Percentiles rank a stretch among this genome's conserved stretches.
Conservation (phyloP, 2,329 filamentous ascomycete species). For the Myriosclerotinia duriaeana region DNA sequence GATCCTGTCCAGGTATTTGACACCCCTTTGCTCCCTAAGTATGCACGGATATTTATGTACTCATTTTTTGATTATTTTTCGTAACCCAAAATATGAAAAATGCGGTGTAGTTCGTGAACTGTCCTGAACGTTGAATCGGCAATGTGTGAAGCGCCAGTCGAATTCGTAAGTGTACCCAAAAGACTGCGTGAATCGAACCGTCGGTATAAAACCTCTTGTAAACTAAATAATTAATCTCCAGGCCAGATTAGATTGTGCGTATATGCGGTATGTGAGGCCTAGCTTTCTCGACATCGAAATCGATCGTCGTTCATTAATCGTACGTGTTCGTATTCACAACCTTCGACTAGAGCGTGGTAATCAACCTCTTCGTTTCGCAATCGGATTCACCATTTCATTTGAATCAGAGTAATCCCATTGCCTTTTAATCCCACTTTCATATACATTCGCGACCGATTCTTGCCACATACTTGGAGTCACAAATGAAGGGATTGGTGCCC, state of each 20-base stretch:
- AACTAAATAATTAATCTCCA: constrained; percentile 5
- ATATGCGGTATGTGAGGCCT: background rate
- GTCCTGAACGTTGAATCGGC: background rate
- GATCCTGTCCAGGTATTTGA: background rate
- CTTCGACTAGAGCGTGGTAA: background rate
- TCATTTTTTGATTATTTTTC: background rate
- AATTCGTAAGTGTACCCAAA: background rate
- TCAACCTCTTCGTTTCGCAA: constrained; percentile 22
- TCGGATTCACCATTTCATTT: constrained; percentile 26
- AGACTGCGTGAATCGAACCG: background rate
- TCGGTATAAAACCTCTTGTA: background rate
- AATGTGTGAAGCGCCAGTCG: background rate
- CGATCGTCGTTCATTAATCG: constrained; percentile 4
- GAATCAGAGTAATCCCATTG: constrained; percentile 52
- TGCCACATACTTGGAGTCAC: constrained; percentile 74
- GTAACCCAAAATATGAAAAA: background rate
- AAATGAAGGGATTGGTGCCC: constrained; percentile 56
- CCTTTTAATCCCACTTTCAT: constrained; percentile 63
- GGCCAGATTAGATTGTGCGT: background rate
- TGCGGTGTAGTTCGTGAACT: background rate
- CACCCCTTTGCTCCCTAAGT: background rate
- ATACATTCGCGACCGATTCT: constrained; percentile 67
- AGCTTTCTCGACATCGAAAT: background rate
- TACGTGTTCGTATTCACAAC: background rate
- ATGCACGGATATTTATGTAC: constrained; percentile 1